phyloP scores from a whole-genome alignment of 1,284 basidiomycete species.

The Cutaneotrichosporon dermatis region DNA sequence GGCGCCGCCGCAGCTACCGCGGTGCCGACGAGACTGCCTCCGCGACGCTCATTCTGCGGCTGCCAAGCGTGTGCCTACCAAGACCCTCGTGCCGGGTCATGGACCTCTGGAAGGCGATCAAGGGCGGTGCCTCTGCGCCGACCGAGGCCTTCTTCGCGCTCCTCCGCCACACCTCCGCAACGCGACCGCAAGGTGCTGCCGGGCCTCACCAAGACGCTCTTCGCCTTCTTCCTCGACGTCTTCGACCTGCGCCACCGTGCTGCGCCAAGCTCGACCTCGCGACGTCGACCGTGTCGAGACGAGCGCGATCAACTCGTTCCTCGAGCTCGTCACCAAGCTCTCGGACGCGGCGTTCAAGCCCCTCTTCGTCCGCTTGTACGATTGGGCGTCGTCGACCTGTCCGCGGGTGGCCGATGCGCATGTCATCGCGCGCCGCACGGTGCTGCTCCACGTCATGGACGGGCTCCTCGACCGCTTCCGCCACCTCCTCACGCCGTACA shows the following conservation, averaged over 20 bases:
- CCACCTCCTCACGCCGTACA: conserved; percentile 87
- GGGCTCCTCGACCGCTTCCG: conserved; percentile 80
- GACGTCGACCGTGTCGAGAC: conserved; percentile 47
- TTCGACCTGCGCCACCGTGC: conserved; percentile 60
- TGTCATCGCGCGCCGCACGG: conserved; percentile 53
- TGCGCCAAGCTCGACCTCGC: conserved; percentile 30
- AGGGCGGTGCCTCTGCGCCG: conserved; percentile 27
- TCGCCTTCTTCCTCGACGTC: conserved; percentile 75
- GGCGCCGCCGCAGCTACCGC: conserved; percentile 36
- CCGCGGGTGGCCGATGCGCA: conserved; percentile 40
- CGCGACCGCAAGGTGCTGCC: conserved; percentile 63
- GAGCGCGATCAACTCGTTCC: conserved; percentile 64
- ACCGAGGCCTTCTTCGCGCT: conserved; percentile 60
- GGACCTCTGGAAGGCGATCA: conserved; percentile 46
- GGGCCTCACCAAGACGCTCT: conserved; percentile 66
- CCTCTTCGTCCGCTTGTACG: conserved; percentile 83
- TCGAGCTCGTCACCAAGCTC: conserved; percentile 84
- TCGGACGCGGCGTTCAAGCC: conserved; percentile 92
- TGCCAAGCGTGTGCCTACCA: conserved; percentile 65
- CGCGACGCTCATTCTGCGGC: conserved; percentile 51
- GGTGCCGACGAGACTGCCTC: conserved; percentile 23
- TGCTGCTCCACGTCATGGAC: conserved; percentile 68
- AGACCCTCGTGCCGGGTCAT: conserved; percentile 61
- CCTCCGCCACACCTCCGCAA: conserved; percentile 63
- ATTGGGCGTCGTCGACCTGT: conserved; percentile 80